Base-by-base conservation (phyloP, 352 stramenopile genomes). In the Nothophytophthora sp. region DNA sequence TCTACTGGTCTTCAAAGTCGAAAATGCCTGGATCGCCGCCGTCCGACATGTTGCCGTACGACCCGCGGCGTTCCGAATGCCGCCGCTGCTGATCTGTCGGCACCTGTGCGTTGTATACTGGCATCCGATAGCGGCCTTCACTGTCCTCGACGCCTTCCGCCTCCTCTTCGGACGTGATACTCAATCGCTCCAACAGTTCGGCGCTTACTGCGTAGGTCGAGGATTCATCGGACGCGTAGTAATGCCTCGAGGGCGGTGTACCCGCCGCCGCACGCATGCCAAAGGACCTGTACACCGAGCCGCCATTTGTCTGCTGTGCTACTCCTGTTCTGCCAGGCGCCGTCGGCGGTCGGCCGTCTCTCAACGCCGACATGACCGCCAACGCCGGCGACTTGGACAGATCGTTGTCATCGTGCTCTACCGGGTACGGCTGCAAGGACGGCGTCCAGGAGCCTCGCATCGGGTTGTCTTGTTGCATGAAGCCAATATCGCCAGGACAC, bases 1-100 rank as follows among this genome's bases (percentile, higher is more conserved):
- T 69, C 66, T 73, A 81, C 61, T 85, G 74, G 35, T 90, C 77
- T 63, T 89, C 79, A 60, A 90, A 88, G 70, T 86, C 63, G 66
- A 90, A 90, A 48, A 90, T 81, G 44, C 72, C 79, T 25, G 73
- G 67, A 45, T 90, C 78, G 28, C 64, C 62, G 5, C 44, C 48
- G 60, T 78, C 70, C 52, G 70, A 78, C 35, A 72, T 49, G 52
- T 60, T 81, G 28, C 67, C 58, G 45, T 77, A 86, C 23, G 79
- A 90, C 6, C 63, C 68, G 9, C 73, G 68, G 29, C 78, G 67
- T 23, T 87, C 75, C 10, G 62, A 41, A 32, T 49, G 28, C 22
- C 69, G 54, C 33, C 45, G 49, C 53, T 60, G 56, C 50, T 61
- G 35, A 40, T 68, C 50, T 51, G 50, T 8, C 39, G 49, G 44